phyloP scores from a whole-genome alignment of 1,284 basidiomycete species.

The Mycosarcoma mackinlayi region DNA sequence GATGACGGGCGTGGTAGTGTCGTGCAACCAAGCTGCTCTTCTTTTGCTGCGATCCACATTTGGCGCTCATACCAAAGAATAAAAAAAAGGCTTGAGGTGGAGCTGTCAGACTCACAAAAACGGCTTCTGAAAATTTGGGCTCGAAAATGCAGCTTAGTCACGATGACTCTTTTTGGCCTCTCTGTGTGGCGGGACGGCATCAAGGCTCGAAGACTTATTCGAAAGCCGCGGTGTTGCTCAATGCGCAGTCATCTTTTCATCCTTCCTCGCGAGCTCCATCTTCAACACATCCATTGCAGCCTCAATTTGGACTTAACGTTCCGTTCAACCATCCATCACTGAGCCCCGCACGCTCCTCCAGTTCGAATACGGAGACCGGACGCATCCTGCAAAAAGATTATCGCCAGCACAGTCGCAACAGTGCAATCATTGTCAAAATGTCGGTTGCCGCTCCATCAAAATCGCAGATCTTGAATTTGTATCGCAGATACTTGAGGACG shows the following conservation, averaged over 20 bases:
- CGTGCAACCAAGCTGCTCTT: background rate
- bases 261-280: background rate
- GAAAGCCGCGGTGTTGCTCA: slow-evolving; percentile 17
- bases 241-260: slow-evolving; percentile 10
- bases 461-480: slow-evolving; percentile 60
- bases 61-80: too few species aligned
- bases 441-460: slow-evolving; percentile 46
- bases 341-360: background rate
- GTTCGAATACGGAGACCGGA: too few species aligned
- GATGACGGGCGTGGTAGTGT: too few species aligned
- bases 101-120: slow-evolving; percentile 15
- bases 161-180: slow-evolving; percentile 21
- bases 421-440: slow-evolving; percentile 11
- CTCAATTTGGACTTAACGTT: background rate
- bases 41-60: too few species aligned
- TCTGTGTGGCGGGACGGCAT: slow-evolving; percentile 12
- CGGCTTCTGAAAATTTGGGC: background rate
- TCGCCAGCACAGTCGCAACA: background rate
- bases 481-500: slow-evolving; percentile 62
- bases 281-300: background rate
- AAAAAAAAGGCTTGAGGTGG: slow-evolving; percentile 22
- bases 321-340: background rate
- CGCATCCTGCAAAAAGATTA: too few species aligned
- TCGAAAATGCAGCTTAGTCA: slow-evolving; percentile 28
- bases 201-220: slow-evolving; percentile 18